Percentiles rank a stretch among this genome's conserved stretches.
phyloP scores from a whole-genome alignment of 176 grass and related monocot species.

The Secale cereale region DNA sequence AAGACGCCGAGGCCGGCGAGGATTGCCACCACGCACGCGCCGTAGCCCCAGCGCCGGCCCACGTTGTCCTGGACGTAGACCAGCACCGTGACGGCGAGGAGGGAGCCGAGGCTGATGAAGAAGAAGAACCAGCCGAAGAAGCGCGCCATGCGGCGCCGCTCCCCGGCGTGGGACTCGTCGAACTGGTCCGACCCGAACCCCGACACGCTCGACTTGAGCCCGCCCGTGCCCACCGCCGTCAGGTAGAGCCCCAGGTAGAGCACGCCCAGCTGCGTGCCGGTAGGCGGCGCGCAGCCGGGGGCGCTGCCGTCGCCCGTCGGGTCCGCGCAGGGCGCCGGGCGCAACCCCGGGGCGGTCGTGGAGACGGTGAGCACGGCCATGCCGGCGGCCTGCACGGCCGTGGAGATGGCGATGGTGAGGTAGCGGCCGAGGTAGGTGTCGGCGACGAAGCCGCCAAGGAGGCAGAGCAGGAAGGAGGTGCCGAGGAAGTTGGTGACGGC shows the following conservation, averaged over 20 bases:
- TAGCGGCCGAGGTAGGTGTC: slow-evolving; percentile 86
- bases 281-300: slow-evolving; percentile 25
- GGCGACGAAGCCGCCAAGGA: slow-evolving; percentile 78
- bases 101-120: slow-evolving; percentile 49
- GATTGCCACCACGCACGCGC: slow-evolving; percentile 39
- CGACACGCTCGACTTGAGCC: slow-evolving; percentile 82
- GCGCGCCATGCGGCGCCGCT: slow-evolving; percentile 37
- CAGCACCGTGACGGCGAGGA: slow-evolving; percentile 48
- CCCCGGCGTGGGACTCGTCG: slow-evolving; percentile 50
- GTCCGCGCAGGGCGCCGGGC: slow-evolving; percentile 37
- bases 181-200: slow-evolving; percentile 88
- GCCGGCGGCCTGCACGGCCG: slow-evolving; percentile 60
- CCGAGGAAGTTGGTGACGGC: slow-evolving; percentile 84
- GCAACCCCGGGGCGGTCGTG: slow-evolving; percentile 47
- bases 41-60: slow-evolving; percentile 44
- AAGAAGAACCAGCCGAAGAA: slow-evolving; percentile 81
- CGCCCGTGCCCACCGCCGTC: slow-evolving; percentile 75
- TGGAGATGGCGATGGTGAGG: slow-evolving; percentile 83
- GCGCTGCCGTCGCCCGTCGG: background rate
- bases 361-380: slow-evolving; percentile 58
- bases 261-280: slow-evolving; percentile 41
- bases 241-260: slow-evolving; percentile 80
- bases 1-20: slow-evolving; percentile 30
- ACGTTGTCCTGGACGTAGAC: slow-evolving; percentile 52
- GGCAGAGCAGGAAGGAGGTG: slow-evolving; percentile 87